Evolutionary conservation across 2,329 filamentous ascomycete genomes (phyloP).

Genomic region (Phyllosticta ampelicida): DNA sequence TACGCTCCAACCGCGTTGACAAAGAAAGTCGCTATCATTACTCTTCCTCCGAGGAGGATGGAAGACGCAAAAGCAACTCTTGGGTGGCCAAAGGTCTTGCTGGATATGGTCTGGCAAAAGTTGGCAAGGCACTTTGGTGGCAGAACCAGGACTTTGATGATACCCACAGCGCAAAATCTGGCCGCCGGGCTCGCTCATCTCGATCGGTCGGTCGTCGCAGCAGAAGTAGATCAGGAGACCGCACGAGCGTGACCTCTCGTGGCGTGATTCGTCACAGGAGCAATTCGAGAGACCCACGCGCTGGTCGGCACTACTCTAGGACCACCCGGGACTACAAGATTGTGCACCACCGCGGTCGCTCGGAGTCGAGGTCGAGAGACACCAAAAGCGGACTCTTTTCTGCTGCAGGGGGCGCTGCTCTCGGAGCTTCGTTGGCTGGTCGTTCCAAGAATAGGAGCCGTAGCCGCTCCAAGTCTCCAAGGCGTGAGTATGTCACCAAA

Average conservation of each 20-base stretch:
- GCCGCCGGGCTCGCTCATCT: slow-evolving; percentile 28
- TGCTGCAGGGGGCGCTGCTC: slow-evolving; percentile 28
- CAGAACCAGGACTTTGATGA: slow-evolving; percentile 47
- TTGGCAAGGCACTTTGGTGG: slow-evolving; percentile 43
- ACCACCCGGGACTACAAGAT: slow-evolving; percentile 27
- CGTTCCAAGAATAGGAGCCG: slow-evolving; percentile 19
- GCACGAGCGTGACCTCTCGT: slow-evolving; percentile 36
- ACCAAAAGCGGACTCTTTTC: slow-evolving; percentile 26
- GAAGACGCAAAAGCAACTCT: slow-evolving; percentile 36
- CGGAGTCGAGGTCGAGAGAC: slow-evolving; percentile 33
- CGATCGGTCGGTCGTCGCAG: slow-evolving; percentile 23
- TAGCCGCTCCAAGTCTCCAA: slow-evolving; percentile 26
- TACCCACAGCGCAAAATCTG: slow-evolving; percentile 48
- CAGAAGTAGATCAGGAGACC: slow-evolving; percentile 25
- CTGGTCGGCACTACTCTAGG: slow-evolving; percentile 22
- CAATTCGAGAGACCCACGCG: slow-evolving; percentile 23
- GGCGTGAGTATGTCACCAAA: slow-evolving; percentile 20
- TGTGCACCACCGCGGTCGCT: slow-evolving; percentile 24
- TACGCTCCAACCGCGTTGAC: slow-evolving; percentile 39
- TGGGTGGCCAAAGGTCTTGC: slow-evolving; percentile 46
- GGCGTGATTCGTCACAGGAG: slow-evolving; percentile 31
- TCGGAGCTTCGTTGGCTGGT: slow-evolving; percentile 29
- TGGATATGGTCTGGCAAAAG: slow-evolving; percentile 41
- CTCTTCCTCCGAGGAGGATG: slow-evolving; percentile 43
- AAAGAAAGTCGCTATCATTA: slow-evolving; percentile 48